Percentiles rank a stretch among this genome's conserved stretches.
These are phyloP conservation scores for Cladophialophora immunda DNA, from an alignment of 2,329 filamentous ascomycete genomes.

Conservation along the genomic window DNA sequence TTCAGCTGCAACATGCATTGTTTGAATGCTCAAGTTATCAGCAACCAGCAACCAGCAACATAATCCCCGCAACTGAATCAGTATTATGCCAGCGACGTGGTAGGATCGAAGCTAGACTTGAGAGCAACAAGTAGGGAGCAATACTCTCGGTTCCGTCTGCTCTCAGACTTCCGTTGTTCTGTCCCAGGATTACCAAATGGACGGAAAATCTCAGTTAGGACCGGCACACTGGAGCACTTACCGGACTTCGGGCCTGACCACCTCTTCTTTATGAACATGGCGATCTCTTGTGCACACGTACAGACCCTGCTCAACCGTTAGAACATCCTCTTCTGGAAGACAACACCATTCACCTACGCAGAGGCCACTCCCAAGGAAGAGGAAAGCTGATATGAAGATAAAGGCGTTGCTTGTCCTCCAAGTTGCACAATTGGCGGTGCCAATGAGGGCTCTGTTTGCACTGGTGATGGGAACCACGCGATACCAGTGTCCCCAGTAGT, in stretches of 20 bases:
- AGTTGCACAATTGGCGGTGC: slow-evolving; percentile 5
- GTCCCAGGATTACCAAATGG: not conserved
- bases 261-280: not conserved
- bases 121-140: not conserved
- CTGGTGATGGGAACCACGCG: slow-evolving; percentile 11
- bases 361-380: slow-evolving; percentile 14
- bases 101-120: not conserved
- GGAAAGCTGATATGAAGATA: slow-evolving; percentile 13
- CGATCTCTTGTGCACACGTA: slow-evolving; percentile 6
- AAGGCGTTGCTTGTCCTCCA: slow-evolving; percentile 19
- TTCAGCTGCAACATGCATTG: too few relatives aligned
- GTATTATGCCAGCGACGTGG: too few relatives aligned
- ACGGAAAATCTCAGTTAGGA: not conserved
- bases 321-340: not conserved
- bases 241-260: not conserved
- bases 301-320: slow-evolving; percentile 7
- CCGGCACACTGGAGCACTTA: not conserved
- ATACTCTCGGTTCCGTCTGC: not conserved
- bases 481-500: slow-evolving; percentile 25
- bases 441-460: slow-evolving; percentile 1
- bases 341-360: not conserved
- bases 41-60: too few relatives aligned
- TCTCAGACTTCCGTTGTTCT: not conserved
- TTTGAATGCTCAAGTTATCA: too few relatives aligned
- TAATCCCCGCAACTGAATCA: too few relatives aligned